phyloP scores from a whole-genome alignment of 768 basidiomycete genomes.

The Boletales sp. region DNA sequence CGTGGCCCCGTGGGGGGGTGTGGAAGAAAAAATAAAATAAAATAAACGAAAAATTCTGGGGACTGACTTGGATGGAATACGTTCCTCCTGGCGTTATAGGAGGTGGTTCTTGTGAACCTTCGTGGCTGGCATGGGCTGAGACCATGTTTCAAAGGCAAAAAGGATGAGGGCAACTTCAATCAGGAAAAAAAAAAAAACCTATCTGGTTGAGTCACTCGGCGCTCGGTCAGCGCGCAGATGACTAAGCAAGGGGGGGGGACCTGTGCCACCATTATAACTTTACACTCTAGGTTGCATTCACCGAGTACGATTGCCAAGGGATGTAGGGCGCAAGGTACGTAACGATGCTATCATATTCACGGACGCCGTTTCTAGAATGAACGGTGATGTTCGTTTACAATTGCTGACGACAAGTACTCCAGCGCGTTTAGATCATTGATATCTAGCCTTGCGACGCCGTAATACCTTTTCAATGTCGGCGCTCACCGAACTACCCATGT shows the following conservation, averaged over 20 bases:
- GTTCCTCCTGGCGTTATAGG: conserved; percentile 71
- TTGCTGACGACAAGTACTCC: too few species aligned
- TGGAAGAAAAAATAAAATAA: conserved; percentile 24
- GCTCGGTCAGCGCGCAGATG: conserved; percentile 5
- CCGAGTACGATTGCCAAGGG: too few species aligned
- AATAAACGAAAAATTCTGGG: neutral
- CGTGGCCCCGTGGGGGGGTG: conserved; percentile 11
- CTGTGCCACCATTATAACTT: too few species aligned
- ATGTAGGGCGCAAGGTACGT: neutral
- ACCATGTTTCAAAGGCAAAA: conserved; percentile 21
- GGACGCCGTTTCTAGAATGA: too few species aligned
- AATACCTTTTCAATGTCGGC: too few species aligned
- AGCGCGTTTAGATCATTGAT: too few species aligned
- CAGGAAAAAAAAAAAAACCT: conserved; percentile 4
- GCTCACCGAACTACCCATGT: too few species aligned
- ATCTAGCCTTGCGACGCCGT: too few species aligned
- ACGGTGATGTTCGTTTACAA: too few species aligned
- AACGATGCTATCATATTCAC: too few species aligned
- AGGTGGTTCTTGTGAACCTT: conserved; percentile 46
- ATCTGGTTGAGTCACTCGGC: conserved; percentile 3
- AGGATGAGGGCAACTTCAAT: neutral
- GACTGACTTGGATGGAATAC: conserved; percentile 68
- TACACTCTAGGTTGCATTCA: too few species aligned
- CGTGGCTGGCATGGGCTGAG: conserved; percentile 30
- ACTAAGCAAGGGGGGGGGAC: conserved; percentile 20